Evolutionary conservation across 495 filamentous ascomycete species (phyloP), one percentile per base, ranked within the genome.

Genomic region (Tuber umbilicatum): DNA sequence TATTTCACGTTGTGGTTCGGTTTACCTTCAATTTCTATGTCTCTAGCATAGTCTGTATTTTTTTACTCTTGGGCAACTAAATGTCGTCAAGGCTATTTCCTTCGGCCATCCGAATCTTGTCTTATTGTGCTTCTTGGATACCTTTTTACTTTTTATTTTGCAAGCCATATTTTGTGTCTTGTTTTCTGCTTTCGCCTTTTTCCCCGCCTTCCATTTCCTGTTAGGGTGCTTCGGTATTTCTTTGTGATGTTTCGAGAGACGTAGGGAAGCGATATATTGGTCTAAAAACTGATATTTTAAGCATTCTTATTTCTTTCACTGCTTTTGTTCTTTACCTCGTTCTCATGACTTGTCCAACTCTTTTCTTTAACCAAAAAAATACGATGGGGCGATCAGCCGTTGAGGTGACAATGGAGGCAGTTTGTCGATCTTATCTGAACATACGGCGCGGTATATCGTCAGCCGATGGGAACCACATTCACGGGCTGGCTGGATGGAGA

Each of bases 41-140:
- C 73, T 73, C 73, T 79, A 71, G 55, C 55, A 35, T 64, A 79
- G 78, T 60, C 2, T 79, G 76, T 79, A 69, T 79, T 78, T 79
- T 78, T 64, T 78, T 78, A 68, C 64, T 70, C 78, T 79, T 76
- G 77, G 77, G 45, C 69, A 76, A 74, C 77, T 78, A 78, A 79
- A 78, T 79, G 74, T 79, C 76, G 70, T 78, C 73, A 37, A 70
- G 55, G 72, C 74, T 55, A 78, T 70, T 78, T 78, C 72, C 43
- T 64, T 73, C 37, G 74, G 67, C 69, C 69, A 43, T 70, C 77
- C 55, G 76, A 77, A 55, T 64, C 75, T 70, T 69, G 6, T 40
- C 73, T 73, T 47, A 70, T 79, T 79, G 69, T 45, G 67, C 70
- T 43, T 39, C 75, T 75, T 79, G 73, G 39, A 72, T 79, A 74